A percentile compares a stretch with the other conserved stretches of the same genome.
Conservation (phyloP, 306 rosid genomes). For the Corylus heterophylla region DNA sequence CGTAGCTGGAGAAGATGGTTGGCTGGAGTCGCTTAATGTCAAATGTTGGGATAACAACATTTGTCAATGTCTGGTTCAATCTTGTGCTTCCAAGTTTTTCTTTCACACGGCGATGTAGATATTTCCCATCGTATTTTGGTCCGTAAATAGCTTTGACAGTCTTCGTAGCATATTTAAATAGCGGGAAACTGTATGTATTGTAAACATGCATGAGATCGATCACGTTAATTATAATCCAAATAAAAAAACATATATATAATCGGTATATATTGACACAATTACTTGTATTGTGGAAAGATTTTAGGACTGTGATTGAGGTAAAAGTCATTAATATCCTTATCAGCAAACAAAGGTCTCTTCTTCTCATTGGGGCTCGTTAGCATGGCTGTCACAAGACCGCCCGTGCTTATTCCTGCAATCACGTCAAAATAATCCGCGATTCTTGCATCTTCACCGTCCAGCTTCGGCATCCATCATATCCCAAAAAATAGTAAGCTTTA, state of each 20-base stretch:
- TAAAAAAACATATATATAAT: too few relatives aligned
- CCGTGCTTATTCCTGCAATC: neutral
- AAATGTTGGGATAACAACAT: neutral
- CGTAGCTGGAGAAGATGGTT: too few relatives aligned
- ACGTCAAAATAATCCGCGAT: neutral
- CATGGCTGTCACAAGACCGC: neutral
- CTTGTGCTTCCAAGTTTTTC: neutral
- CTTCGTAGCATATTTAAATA: conserved; percentile 2
- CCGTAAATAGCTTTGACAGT: neutral
- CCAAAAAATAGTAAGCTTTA: neutral
- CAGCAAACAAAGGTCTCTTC: conserved; percentile 6
- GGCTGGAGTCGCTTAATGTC: too few relatives aligned
- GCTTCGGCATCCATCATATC: neutral
- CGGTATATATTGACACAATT: neutral
- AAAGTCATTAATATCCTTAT: neutral
- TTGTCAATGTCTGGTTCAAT: too few relatives aligned
- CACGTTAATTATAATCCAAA: neutral
- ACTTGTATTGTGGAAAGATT: conserved; percentile 3
- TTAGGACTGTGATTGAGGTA: conserved; percentile 1
- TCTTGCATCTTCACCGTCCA: conserved; percentile 12
- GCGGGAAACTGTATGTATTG: neutral
- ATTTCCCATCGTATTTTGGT: neutral
- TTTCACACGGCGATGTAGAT: neutral
- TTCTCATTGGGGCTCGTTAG: neutral
- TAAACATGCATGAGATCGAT: neutral